Conservation (phyloP, 768 basidiomycete genomes). For the Daedaleopsis nitida region DNA sequence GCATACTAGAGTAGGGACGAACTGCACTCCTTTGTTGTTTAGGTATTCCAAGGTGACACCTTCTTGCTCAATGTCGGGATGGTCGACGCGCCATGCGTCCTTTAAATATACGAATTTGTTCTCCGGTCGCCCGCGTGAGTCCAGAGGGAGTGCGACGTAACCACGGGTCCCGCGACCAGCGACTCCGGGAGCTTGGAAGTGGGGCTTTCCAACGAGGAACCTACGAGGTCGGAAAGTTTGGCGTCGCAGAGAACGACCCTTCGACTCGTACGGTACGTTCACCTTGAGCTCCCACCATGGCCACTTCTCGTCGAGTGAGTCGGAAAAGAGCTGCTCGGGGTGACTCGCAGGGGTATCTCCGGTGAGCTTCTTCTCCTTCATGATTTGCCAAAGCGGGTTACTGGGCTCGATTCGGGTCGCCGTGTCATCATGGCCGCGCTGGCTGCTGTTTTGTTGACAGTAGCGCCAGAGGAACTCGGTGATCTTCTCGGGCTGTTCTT, state of each 20-base stretch:
- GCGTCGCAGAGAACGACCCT: no score
- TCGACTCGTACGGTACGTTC: no score
- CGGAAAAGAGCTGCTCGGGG: no score
- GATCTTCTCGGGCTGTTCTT: neutral
- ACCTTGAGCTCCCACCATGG: constrained; percentile 1
- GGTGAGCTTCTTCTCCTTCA: neutral
- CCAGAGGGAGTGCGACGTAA: neutral
- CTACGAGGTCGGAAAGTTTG: no score
- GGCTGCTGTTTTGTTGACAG: neutral
- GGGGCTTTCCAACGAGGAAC: constrained; percentile 1
- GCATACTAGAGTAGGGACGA: constrained; percentile 1
- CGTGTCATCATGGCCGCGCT: constrained; percentile 2
- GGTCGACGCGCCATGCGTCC: constrained; percentile 4
- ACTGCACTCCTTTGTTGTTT: neutral
- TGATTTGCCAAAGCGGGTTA: no score
- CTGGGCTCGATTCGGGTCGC: neutral
- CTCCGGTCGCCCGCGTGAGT: neutral
- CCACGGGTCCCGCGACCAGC: neutral
- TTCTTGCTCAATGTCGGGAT: neutral
- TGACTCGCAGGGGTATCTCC: no score
- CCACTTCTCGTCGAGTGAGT: neutral
- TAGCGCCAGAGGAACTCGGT: constrained; percentile 5
- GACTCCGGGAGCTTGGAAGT: neutral
- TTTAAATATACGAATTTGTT: constrained; percentile 1
- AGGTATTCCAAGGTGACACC: neutral